Percentiles rank a stretch among this genome's conserved stretches.
Evolutionary conservation across 352 stramenopile species (phyloP).

Genomic region (Pythium folliculosum): DNA sequence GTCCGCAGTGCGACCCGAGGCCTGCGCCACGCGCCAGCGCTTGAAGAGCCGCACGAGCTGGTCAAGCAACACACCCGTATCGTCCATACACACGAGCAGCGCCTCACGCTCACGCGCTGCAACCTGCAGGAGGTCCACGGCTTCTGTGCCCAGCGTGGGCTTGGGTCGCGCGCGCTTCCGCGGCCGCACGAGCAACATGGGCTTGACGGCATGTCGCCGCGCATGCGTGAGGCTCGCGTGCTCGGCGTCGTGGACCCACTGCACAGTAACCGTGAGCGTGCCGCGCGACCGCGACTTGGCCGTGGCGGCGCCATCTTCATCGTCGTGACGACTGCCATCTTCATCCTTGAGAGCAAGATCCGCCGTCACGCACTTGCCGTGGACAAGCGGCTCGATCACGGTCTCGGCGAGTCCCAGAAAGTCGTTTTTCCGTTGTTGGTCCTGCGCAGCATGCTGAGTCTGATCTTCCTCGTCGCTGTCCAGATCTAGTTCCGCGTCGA

Average conservation of each 20-base stretch:
- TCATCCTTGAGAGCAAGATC: conserved; percentile 43
- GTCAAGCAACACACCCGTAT: conserved; percentile 35
- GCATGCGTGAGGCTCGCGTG: not conserved
- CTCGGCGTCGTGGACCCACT: conserved; percentile 50
- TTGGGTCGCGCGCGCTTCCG: conserved; percentile 20
- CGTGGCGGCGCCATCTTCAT: conserved; percentile 18
- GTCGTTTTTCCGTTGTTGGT: conserved; percentile 27
- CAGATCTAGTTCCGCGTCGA: conserved; percentile 11
- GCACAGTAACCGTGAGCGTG: conserved; percentile 48
- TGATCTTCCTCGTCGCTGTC: conserved; percentile 12
- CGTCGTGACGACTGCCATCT: not conserved
- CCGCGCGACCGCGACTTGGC: conserved; percentile 35
- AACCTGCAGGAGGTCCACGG: conserved; percentile 1
- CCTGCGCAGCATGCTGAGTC: not conserved
- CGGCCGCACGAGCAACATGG: conserved; percentile 22
- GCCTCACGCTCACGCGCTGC: not conserved
- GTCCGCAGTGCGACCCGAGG: conserved; percentile 54
- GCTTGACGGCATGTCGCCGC: conserved; percentile 25
- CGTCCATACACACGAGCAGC: conserved; percentile 5
- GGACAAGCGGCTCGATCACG: conserved; percentile 41
- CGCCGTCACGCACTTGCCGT: conserved; percentile 42
- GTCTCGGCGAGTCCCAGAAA: conserved; percentile 52
- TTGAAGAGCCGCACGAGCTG: conserved; percentile 53
- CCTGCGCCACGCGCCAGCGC: conserved; percentile 45
- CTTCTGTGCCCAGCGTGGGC: not conserved